Evolutionary conservation across 805 yeast genomes (phyloP), one percentile per base, ranked within the genome.

Genomic region (Kodamaea kakaduensis): DNA sequence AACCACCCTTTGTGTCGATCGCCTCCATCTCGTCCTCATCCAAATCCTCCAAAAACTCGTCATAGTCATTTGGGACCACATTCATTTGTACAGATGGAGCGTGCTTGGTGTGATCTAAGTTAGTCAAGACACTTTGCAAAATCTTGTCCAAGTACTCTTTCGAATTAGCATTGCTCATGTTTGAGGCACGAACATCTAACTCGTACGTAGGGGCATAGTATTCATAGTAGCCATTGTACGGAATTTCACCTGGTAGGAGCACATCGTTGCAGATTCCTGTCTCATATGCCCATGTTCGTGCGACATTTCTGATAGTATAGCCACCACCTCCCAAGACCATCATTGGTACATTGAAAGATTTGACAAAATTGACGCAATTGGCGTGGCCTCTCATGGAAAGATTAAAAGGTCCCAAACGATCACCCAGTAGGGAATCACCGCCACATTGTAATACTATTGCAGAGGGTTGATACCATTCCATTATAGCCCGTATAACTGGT

Each of bases 311-410:
- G 46, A 53, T 53, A 23, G 58, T 53, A 37, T 53, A 53, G 5
- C 58, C 58, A 8, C 58, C 58, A 9, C 58, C 58, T 6, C 58
- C 58, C 6, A 53, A 42, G 24, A 53, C 58, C 58, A 53, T 52
- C 42, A 51, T 40, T 6, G 56, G 58, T 24, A 52, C 44, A 22
- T 51, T 49, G 25, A 53, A 49, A 14, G 48, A 43, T 36, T 50
- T 48, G 42, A 53, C 58, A 33, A 41, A 53, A 31, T 48, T 42
- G 30, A 53, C 49, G 28, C 58, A 53, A 41, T 52, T 52, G 43
- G 58, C 58, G 29, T 53, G 58, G 13, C 58, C 58, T 2, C 45
- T 40, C 58, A 53, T 53, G 28, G 52, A 48, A 36, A 53, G 43
- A 46, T 53, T 53, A 46, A 53, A 53, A 17, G 56, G 52, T 6